Evolutionary conservation across 495 filamentous ascomycete genomes (phyloP).

Genomic region (Podospora appendiculata): DNA sequence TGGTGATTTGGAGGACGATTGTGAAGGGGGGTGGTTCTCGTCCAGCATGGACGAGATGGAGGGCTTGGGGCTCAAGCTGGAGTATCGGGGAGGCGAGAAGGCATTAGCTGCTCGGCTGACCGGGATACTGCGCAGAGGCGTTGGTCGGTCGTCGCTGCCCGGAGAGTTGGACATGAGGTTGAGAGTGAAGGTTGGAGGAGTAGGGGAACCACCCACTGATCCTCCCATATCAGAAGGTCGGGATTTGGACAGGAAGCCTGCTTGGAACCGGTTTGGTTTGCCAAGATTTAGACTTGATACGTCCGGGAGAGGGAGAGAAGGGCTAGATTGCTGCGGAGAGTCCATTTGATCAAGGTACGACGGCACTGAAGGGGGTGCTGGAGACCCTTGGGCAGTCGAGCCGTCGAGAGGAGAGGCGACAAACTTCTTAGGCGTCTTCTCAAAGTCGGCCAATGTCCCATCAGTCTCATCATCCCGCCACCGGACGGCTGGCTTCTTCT

Average conservation of each 20-base stretch:
- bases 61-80: constrained; percentile 17
- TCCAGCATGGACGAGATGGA: constrained; percentile 17
- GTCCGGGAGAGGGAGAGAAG: constrained; percentile 44
- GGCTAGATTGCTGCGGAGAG: constrained; percentile 48
- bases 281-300: constrained; percentile 29
- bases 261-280: constrained; percentile 78
- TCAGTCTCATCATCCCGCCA: constrained; percentile 92
- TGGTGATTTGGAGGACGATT: constrained; percentile 24
- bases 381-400: constrained; percentile 25
- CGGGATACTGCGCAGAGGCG: constrained; percentile 34
- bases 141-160: constrained; percentile 58
- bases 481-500: constrained; percentile 79
- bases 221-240: constrained; percentile 1
- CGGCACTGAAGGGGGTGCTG: constrained; percentile 24
- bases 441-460: constrained; percentile 76
- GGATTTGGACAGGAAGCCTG: constrained; percentile 77
- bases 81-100: constrained; percentile 26
- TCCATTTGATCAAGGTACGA: constrained; percentile 35
- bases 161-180: constrained; percentile 53
- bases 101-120: constrained; percentile 33
- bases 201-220: constrained; percentile 50
- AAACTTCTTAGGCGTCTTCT: constrained; percentile 71
- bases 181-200: constrained; percentile 55
- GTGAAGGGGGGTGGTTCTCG: constrained; percentile 29
- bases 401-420: constrained; percentile 42